Evolutionary conservation across 108 stramenopile genomes (phyloP).

Genomic region (Bacterosira constricta): DNA sequence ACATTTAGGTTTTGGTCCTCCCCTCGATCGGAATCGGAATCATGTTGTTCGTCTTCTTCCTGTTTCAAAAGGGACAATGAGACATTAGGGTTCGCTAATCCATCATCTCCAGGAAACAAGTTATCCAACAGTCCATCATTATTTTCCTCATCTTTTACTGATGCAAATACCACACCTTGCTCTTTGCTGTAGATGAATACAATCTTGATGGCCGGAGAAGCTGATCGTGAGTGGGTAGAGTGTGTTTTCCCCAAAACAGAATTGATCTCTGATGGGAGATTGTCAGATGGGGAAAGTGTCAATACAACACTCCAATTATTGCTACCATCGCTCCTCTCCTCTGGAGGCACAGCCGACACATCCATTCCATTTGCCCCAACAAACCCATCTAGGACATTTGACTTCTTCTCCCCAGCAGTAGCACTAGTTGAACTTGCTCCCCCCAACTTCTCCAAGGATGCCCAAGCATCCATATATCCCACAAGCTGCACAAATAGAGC

Average conservation of each 20-base stretch:
- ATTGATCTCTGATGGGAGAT: conserved; percentile 31
- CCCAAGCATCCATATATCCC: conserved; percentile 61
- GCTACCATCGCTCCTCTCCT: neutral
- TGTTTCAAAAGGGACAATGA: conserved; percentile 23
- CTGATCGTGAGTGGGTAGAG: neutral
- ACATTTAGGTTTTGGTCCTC: neutral
- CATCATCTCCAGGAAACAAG: conserved; percentile 50
- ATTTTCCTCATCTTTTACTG: neutral
- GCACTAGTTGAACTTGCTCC: neutral
- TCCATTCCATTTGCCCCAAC: conserved; percentile 33
- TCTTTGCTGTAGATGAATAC: conserved; percentile 19
- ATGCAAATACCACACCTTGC: conserved; percentile 29
- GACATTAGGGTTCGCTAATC: conserved; percentile 30
- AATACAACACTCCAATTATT: conserved; percentile 31
- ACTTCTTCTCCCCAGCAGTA: neutral
- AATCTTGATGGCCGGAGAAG: conserved; percentile 18
- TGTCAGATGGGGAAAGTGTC: conserved; percentile 17
- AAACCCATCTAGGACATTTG: conserved; percentile 19
- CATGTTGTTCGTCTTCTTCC: conserved; percentile 7
- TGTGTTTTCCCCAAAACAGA: conserved; percentile 16
- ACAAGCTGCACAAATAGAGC: conserved; percentile 70
- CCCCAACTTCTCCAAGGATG: conserved; percentile 30
- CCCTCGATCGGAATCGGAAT: neutral
- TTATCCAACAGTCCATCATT: conserved; percentile 27
- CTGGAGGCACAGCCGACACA: conserved; percentile 13